phyloP scores from a whole-genome alignment of 495 filamentous ascomycete genomes.

The Apodospora peruviana region DNA sequence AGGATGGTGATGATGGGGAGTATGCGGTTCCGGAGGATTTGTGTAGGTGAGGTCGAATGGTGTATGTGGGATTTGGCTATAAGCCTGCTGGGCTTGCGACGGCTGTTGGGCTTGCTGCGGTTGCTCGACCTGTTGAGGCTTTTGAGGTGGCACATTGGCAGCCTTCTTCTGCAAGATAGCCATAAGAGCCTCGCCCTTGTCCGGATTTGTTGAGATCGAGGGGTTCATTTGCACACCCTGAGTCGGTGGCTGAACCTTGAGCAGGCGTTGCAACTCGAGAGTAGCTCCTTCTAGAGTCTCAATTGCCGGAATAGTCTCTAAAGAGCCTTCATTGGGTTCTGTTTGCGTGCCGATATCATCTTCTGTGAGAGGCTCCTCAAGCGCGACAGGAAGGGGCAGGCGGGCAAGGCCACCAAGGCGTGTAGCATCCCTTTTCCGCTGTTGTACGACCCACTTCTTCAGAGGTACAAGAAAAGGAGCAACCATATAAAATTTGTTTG shows the following conservation, averaged over 20 bases:
- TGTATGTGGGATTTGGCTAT: slow-evolving; percentile 25
- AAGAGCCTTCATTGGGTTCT: slow-evolving; percentile 12
- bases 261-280: slow-evolving; percentile 55
- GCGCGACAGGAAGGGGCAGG: slow-evolving; percentile 17
- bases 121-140: slow-evolving; percentile 9
- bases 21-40: slow-evolving; percentile 28
- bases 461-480: slow-evolving; percentile 81
- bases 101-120: slow-evolving; percentile 2
- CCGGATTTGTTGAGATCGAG: slow-evolving; percentile 10
- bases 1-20: slow-evolving; percentile 37
- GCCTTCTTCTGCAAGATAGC: slow-evolving; percentile 27
- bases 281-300: slow-evolving; percentile 52
- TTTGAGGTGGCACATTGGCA: slow-evolving; percentile 12
- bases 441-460: slow-evolving; percentile 84
- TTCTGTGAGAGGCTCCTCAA: slow-evolving; percentile 36
- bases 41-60: slow-evolving; percentile 37
- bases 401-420: slow-evolving; percentile 25
- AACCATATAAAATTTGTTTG: slow-evolving; percentile 96
- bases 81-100: background rate
- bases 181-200: slow-evolving; percentile 30
- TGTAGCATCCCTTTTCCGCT: slow-evolving; percentile 61
- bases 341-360: slow-evolving; percentile 32
- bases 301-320: slow-evolving; percentile 20
- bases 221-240: slow-evolving; percentile 34
- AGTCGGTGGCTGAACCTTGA: slow-evolving; percentile 53